Conservation (phyloP, 768 basidiomycete genomes). For the Macrocybe gigantea region DNA sequence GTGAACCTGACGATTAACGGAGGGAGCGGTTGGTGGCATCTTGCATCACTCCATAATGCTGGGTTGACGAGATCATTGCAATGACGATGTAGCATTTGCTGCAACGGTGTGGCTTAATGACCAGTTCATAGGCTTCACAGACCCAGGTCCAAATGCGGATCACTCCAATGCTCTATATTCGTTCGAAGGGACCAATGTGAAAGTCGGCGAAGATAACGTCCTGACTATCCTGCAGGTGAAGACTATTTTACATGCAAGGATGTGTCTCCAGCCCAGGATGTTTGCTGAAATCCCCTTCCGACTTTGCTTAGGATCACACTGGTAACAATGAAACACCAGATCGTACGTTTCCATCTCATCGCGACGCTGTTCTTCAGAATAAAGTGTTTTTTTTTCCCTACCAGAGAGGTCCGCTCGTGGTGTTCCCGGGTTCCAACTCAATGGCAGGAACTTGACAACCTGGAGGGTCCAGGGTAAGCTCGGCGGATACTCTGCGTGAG, state of each 20-base stretch:
- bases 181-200: constrained; percentile 37
- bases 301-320: too few species aligned
- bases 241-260: neutral
- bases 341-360: too few species aligned
- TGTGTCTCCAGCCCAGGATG: too few species aligned
- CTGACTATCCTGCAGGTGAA: constrained; percentile 70
- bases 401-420: constrained; percentile 50
- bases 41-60: neutral
- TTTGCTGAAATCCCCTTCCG: too few species aligned
- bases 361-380: neutral
- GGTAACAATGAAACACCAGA: too few species aligned
- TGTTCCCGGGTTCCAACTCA: constrained; percentile 67
- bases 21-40: constrained; percentile 48
- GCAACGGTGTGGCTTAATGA: constrained; percentile 79
- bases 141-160: too few species aligned
- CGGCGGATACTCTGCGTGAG: constrained; percentile 62
- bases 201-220: constrained; percentile 56
- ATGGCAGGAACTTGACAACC: constrained; percentile 47
- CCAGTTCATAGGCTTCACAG: constrained; percentile 39
- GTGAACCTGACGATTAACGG: constrained; percentile 79
- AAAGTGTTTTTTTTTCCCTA: neutral
- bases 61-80: neutral
- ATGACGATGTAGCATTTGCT: constrained; percentile 55
- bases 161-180: too few species aligned
- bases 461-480: constrained; percentile 78